Evolutionary conservation across 176 grass and related monocot species (phyloP).

Genomic region (Thinopyrum elongatum): DNA sequence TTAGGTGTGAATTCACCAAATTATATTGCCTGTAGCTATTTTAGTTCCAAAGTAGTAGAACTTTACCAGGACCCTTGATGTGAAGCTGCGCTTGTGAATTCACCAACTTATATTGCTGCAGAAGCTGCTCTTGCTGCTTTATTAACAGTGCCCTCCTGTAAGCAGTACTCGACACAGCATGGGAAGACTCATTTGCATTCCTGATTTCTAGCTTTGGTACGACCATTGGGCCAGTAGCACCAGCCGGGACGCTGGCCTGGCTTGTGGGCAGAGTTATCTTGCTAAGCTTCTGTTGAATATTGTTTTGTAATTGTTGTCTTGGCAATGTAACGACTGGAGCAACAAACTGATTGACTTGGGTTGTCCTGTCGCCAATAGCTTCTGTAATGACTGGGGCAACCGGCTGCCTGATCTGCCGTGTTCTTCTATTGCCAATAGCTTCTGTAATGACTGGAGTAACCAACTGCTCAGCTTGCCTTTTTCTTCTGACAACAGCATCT

Average conservation of each 20-base stretch:
- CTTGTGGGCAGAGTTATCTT: not conserved
- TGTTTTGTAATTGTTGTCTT: not conserved
- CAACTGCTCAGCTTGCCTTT: constrained; percentile 9
- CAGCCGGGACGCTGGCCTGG: not conserved
- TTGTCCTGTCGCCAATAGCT: not conserved
- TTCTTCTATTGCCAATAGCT: constrained; percentile 11
- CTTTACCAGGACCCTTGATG: constrained; percentile 54
- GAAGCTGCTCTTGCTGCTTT: constrained; percentile 44
- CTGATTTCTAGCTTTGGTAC: constrained; percentile 35
- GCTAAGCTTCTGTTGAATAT: constrained; percentile 10
- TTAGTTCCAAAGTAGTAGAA: not conserved
- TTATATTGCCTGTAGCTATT: not conserved
- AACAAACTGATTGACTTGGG: not conserved
- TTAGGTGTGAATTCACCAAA: not conserved
- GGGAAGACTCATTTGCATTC: constrained; percentile 29
- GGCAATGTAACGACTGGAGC: constrained; percentile 17
- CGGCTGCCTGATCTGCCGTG: constrained; percentile 1
- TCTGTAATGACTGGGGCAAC: not conserved
- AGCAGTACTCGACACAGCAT: constrained; percentile 16
- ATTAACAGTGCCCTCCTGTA: constrained; percentile 25
- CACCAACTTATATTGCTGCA: constrained; percentile 37
- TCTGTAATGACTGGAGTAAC: constrained; percentile 1
- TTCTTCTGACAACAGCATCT: not conserved
- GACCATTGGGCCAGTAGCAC: constrained; percentile 13
- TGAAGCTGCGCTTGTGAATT: constrained; percentile 20